These are phyloP conservation scores for Basidiobolus heterosporus DNA, from an alignment of 371 early-diverging fungal genomes.

Conservation along the genomic window DNA sequence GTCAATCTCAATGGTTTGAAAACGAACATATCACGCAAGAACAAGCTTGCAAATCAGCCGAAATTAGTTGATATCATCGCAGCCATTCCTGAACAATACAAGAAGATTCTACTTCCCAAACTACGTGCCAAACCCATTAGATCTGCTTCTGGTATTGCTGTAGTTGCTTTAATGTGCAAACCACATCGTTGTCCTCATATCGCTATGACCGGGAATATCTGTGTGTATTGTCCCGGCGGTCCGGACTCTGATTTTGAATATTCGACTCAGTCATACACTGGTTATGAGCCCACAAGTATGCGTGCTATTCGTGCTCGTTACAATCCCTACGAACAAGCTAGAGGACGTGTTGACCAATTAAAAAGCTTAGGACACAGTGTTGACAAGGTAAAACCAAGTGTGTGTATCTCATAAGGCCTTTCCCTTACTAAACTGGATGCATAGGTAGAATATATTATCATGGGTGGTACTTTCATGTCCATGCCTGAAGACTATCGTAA, in stretches of 20 bases:
- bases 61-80: conserved; percentile 98
- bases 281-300: conserved; percentile 99
- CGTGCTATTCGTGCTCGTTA: conserved; percentile 98
- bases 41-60: conserved; percentile 77
- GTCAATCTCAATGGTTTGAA: conserved; percentile 82
- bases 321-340: conserved; percentile 95
- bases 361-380: conserved; percentile 89
- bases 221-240: conserved; percentile 99
- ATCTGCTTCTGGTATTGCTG: conserved; percentile 97
- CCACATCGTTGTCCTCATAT: conserved; percentile 99
- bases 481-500: conserved; percentile 89
- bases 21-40: conserved; percentile 48
- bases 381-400: conserved; percentile 56
- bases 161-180: conserved; percentile 99
- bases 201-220: conserved; percentile 99
- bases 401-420: neutral
- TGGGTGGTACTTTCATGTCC: conserved; percentile 99
- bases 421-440: neutral
- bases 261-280: conserved; percentile 99
- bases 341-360: conserved; percentile 93
- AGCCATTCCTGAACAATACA: conserved; percentile 93
- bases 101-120: conserved; percentile 62
- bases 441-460: conserved; percentile 92
- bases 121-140: conserved; percentile 96
- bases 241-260: conserved; percentile 99